Percentiles rank a stretch among this genome's conserved stretches.
Evolutionary conservation across 1,139 yeast genomes (phyloP).

Genomic region (Kodamaea alishanica): DNA sequence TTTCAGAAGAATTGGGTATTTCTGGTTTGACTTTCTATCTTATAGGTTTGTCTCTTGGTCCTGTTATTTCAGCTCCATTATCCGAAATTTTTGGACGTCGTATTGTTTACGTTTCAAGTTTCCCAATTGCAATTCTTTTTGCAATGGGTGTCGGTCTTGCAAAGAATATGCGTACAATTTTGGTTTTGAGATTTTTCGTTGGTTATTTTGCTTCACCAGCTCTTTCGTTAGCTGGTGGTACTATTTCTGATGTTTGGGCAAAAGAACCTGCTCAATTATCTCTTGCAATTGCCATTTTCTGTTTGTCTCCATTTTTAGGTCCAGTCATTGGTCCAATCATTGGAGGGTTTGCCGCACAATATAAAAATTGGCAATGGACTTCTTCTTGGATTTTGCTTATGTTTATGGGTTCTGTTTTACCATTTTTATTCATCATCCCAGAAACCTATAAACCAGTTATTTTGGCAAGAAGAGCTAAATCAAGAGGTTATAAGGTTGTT

Average conservation of each 20-base stretch:
- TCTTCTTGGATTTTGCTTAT: constrained; percentile 70
- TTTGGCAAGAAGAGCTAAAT: constrained; percentile 52
- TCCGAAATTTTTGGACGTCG: constrained; percentile 75
- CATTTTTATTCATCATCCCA: constrained; percentile 56
- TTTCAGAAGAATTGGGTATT: constrained; percentile 56
- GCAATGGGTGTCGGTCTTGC: constrained; percentile 74
- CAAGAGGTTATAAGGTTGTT: constrained; percentile 51
- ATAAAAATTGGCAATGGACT: constrained; percentile 73
- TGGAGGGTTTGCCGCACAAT: constrained; percentile 73
- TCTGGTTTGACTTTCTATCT: constrained; percentile 70
- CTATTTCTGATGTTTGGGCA: constrained; percentile 70
- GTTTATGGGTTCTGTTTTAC: constrained; percentile 63
- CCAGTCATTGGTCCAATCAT: constrained; percentile 81
- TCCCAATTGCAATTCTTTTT: constrained; percentile 69
- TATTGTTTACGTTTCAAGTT: constrained; percentile 53
- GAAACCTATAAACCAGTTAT: constrained; percentile 69
- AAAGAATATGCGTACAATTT: constrained; percentile 50
- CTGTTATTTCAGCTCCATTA: constrained; percentile 72
- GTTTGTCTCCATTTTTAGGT: constrained; percentile 70
- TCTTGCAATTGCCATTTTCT: constrained; percentile 66
- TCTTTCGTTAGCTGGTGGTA: constrained; percentile 82
- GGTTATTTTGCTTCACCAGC: constrained; percentile 86
- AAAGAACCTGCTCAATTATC: constrained; percentile 55
- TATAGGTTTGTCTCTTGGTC: constrained; percentile 69
- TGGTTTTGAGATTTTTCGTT: constrained; percentile 72